phyloP scores from a whole-genome alignment of 23 red algal genomes.

The Gracilaria domingensis region DNA sequence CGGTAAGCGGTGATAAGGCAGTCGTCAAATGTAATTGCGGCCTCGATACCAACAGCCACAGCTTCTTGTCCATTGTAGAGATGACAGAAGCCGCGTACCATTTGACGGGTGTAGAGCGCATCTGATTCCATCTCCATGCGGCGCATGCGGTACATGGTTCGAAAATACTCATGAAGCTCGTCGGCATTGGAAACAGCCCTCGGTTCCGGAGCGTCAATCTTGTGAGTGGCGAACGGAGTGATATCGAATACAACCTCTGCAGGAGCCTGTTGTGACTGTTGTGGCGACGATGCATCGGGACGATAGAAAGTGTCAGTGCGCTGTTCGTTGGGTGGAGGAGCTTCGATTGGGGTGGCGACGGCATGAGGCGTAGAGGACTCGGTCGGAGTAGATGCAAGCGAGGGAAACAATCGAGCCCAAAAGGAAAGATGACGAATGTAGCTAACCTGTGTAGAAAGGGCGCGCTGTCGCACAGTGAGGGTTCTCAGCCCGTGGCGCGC shows the following conservation, averaged over 20 bases:
- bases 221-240: constrained; percentile 67
- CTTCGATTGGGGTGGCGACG: not conserved
- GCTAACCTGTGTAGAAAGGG: constrained; percentile 61
- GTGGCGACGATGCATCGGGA: not conserved
- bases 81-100: constrained; percentile 97
- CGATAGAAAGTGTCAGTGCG: constrained; percentile 6
- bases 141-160: constrained; percentile 92
- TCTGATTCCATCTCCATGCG: constrained; percentile 96
- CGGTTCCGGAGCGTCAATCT: constrained; percentile 71
- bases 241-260: constrained; percentile 62
- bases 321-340: not conserved
- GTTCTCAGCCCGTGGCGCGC: not conserved
- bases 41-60: constrained; percentile 90
- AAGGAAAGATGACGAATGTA: constrained; percentile 59
- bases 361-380: not conserved
- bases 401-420: constrained; percentile 54
- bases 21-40: constrained; percentile 84
- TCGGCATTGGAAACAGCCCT: constrained; percentile 71
- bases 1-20: constrained; percentile 96
- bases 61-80: constrained; percentile 99
- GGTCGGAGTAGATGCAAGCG: not conserved
- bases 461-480: not conserved
- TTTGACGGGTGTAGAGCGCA: constrained; percentile 84
- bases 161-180: constrained; percentile 84
- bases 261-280: constrained; percentile 13